Percentiles rank a stretch among this genome's conserved stretches.
Conservation (phyloP, 139 green algal species). For the Penium margaritaceum region DNA sequence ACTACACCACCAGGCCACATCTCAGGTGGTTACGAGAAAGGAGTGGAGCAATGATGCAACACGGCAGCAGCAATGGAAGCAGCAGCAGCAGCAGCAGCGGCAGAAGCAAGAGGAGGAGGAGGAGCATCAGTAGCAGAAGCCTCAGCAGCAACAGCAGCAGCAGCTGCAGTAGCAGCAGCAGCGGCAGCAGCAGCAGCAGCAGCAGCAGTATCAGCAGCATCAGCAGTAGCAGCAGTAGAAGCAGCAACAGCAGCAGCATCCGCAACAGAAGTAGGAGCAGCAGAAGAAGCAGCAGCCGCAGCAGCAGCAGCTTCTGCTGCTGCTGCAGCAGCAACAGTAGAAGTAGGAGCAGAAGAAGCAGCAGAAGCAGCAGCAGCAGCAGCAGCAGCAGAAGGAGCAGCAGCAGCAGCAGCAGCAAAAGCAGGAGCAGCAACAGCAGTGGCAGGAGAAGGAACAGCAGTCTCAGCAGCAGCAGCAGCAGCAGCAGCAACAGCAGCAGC, state of each 20-base stretch:
- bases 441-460: too few relatives aligned
- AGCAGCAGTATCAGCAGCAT: background rate
- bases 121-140: background rate
- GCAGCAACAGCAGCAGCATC: too few relatives aligned
- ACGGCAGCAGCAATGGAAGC: too few relatives aligned
- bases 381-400: background rate
- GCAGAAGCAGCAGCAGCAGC: background rate
- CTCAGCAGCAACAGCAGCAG: background rate
- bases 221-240: background rate
- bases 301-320: background rate
- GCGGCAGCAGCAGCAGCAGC: background rate
- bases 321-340: background rate
- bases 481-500: too few relatives aligned
- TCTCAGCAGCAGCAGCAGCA: too few relatives aligned
- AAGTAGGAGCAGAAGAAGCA: background rate
- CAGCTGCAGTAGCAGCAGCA: background rate
- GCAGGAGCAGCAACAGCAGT: too few relatives aligned
- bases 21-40: too few relatives aligned
- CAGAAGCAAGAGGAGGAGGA: background rate
- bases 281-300: background rate
- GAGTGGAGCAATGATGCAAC: too few relatives aligned
- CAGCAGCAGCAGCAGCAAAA: too few relatives aligned
- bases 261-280: too few relatives aligned
- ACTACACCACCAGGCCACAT: too few relatives aligned
- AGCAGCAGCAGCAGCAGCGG: background rate